These are phyloP conservation scores for Blastocystis sp. DNA, from an alignment of 352 stramenopile genomes.

Conservation along the genomic window DNA sequence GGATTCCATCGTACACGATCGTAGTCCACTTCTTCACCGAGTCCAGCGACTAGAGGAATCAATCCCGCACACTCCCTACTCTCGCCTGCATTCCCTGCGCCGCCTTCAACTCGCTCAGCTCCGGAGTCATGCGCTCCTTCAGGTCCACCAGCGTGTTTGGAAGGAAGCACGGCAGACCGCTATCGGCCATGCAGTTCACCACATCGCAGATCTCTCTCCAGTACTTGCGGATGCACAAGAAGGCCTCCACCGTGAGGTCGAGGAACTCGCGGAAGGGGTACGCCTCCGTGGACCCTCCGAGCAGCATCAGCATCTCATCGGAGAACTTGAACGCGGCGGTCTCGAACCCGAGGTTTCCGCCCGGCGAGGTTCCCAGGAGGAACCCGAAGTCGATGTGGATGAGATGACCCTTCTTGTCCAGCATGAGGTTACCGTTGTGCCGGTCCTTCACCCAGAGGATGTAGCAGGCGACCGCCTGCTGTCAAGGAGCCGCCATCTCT, in stretches of 20 bases:
- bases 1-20: slow-evolving; percentile 65
- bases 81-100: slow-evolving; percentile 55
- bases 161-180: slow-evolving; percentile 60
- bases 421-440: slow-evolving; percentile 89
- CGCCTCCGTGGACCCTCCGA: slow-evolving; percentile 52
- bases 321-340: slow-evolving; percentile 86
- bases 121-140: slow-evolving; percentile 41
- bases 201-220: slow-evolving; percentile 35
- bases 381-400: slow-evolving; percentile 94
- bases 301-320: slow-evolving; percentile 80
- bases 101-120: slow-evolving; percentile 32
- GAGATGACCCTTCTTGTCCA: slow-evolving; percentile 76
- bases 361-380: slow-evolving; percentile 81
- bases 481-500: not conserved
- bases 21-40: slow-evolving; percentile 57
- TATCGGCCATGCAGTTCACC: slow-evolving; percentile 58
- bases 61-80: not conserved
- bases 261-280: slow-evolving; percentile 56
- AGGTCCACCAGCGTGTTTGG: slow-evolving; percentile 54
- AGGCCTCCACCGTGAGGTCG: slow-evolving; percentile 57
- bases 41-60: slow-evolving; percentile 34
- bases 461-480: slow-evolving; percentile 67
- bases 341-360: slow-evolving; percentile 81
- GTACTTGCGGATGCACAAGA: slow-evolving; percentile 55
- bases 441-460: slow-evolving; percentile 81